Percentiles rank a stretch among this genome's conserved stretches.
Evolutionary conservation across 2,329 filamentous ascomycete species (phyloP).

Genomic region (Scedosporium boydii): DNA sequence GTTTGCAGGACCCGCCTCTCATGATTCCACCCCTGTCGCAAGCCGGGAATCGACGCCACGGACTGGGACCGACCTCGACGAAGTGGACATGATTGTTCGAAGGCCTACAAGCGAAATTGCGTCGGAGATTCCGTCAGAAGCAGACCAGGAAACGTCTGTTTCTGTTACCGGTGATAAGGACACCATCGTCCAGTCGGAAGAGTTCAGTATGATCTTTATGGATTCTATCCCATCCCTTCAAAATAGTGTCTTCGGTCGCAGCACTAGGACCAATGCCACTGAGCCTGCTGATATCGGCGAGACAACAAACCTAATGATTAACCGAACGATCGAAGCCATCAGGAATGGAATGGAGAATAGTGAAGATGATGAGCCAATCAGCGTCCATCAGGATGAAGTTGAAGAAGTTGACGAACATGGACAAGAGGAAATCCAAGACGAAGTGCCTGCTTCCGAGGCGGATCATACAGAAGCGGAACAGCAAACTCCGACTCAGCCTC

Average conservation of each 20-base stretch:
- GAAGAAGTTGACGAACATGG: slow-evolving; percentile 9
- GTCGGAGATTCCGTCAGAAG: neutral
- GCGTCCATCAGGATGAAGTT: slow-evolving; percentile 3
- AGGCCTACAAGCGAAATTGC: neutral
- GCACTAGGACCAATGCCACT: slow-evolving; percentile 15
- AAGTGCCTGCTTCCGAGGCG: neutral
- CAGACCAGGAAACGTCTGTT: neutral
- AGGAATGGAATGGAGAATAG: slow-evolving; percentile 19
- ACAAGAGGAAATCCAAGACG: slow-evolving; percentile 5
- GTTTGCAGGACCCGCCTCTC: neutral
- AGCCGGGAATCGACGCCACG: neutral
- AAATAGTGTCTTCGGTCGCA: slow-evolving; percentile 23
- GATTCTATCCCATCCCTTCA: slow-evolving; percentile 43
- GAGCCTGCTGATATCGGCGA: slow-evolving; percentile 40
- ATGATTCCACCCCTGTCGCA: neutral
- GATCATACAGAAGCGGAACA: neutral
- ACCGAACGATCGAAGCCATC: slow-evolving; percentile 42
- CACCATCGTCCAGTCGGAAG: slow-evolving; percentile 39
- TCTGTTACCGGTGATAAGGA: slow-evolving; percentile 18
- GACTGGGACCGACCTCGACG: neutral
- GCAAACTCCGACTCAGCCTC: neutral
- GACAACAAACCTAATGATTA: slow-evolving; percentile 47
- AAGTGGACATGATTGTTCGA: neutral
- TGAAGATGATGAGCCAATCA: slow-evolving; percentile 10
- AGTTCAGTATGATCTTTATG: slow-evolving; percentile 51